Evolutionary conservation across 129 eudicot genomes (phyloP), one percentile per base, ranked within the genome.

Genomic region (Centella asiatica): DNA sequence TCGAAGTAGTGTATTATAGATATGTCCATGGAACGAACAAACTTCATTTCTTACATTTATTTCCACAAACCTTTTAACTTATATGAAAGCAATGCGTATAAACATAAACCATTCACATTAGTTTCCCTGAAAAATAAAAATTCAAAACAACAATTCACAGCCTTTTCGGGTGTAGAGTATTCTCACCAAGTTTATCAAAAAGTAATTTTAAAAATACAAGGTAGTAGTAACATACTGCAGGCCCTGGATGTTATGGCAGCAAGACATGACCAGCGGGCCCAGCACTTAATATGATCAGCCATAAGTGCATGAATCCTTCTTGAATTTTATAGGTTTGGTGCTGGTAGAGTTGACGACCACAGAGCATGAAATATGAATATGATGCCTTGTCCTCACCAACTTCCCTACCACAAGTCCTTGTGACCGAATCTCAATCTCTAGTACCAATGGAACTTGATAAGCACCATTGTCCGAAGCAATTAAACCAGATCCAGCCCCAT

Each of bases 331-430:
- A 18, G 95, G 96, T 67, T 84, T 92, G 61, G 48, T 76, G 73
- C 76, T 78, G 13, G 81, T 70, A 44, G 94, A 82, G 49, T 78
- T 77, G 55, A 92, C 48, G 23, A 73, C 75, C 68, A 92, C 45
- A 46, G 81, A 50, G 79, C 99, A 92, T 31, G 86, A 80, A 40
- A 84, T 70, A 49, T 72, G 78, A 31, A 57, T 69, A 5, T 68
- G 76, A 28, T 80, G 95, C 73, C 67, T 87, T 2, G 92, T 84
- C 51, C 76, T 87, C 60, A 92, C 99, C 58, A 92, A 61, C 57
- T 92, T 85, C 22, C 99, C 99, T 1, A 92, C 95, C 46, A 92
- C 90, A 37, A 84, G 83, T 18, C 99, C 99, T 60, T 72, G 64
- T 2, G 99, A 66, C 27, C 62, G 72, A 42, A 92, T 34, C 61